Evolutionary conservation across 2,329 filamentous ascomycete species (phyloP).

Genomic region (Fusarium odoratissimum): DNA sequence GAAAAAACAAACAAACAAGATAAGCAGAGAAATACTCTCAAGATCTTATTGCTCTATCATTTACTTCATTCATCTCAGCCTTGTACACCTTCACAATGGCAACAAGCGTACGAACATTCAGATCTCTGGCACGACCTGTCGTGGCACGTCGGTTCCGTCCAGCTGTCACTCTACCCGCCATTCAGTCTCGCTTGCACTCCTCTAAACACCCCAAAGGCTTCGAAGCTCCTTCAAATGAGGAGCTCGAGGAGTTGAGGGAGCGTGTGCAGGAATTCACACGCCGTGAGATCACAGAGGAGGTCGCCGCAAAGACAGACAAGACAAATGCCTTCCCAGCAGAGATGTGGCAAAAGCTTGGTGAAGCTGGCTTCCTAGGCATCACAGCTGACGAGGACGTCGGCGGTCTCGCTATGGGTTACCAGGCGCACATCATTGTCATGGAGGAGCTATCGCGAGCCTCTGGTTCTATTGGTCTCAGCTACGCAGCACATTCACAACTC

Average conservation of each 20-base stretch:
- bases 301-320: constrained; percentile 85
- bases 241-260: constrained; percentile 84
- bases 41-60: not conserved
- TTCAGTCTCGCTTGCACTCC: constrained; percentile 61
- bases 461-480: constrained; percentile 86
- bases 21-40: constrained; percentile 8
- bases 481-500: constrained; percentile 94
- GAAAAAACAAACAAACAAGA: not conserved
- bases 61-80: not conserved
- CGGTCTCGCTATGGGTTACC: constrained; percentile 91
- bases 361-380: constrained; percentile 90
- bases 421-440: constrained; percentile 95
- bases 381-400: constrained; percentile 94
- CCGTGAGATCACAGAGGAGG: constrained; percentile 85
- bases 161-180: constrained; percentile 50
- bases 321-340: constrained; percentile 87
- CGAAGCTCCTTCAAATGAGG: constrained; percentile 74
- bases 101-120: constrained; percentile 54
- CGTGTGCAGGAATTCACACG: constrained; percentile 89
- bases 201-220: constrained; percentile 72
- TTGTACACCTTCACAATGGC: constrained; percentile 50
- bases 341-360: constrained; percentile 95
- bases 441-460: constrained; percentile 93
- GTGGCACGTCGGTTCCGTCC: constrained; percentile 39
- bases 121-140: constrained; percentile 52